These are phyloP conservation scores for Parathielavia appendiculata DNA, from an alignment of 495 filamentous ascomycete species.

Conservation along the genomic window DNA sequence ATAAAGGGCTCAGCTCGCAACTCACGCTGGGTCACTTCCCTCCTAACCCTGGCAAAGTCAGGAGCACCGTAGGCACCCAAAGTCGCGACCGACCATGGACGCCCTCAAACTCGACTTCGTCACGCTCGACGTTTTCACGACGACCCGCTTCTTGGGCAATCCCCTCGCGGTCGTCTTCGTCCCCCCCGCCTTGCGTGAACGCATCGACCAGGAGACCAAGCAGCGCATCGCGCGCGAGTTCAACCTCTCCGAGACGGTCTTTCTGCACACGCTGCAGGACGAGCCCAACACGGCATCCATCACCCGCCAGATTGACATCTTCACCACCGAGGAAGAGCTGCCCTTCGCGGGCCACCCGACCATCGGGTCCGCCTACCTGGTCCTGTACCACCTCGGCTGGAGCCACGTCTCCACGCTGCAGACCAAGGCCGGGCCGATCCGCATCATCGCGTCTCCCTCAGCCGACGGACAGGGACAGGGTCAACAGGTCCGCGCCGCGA, in stretches of 20 bases:
- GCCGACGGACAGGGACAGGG: background rate
- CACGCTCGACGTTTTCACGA: slow-evolving; percentile 68
- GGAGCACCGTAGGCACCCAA: background rate
- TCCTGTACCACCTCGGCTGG: slow-evolving; percentile 33
- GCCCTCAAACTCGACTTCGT: slow-evolving; percentile 42
- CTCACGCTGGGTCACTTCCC: background rate
- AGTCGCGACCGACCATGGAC: slow-evolving; percentile 1
- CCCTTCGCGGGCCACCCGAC: slow-evolving; percentile 78
- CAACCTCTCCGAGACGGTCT: slow-evolving; percentile 82
- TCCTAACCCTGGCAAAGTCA: background rate
- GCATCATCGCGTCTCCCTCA: slow-evolving; percentile 16
- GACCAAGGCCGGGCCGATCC: slow-evolving; percentile 58
- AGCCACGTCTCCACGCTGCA: slow-evolving; percentile 40
- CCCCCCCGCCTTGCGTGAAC: slow-evolving; percentile 31
- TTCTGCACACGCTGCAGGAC: slow-evolving; percentile 52
- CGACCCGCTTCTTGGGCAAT: slow-evolving; percentile 54
- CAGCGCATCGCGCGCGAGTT: slow-evolving; percentile 69
- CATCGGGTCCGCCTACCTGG: slow-evolving; percentile 60
- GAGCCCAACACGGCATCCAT: slow-evolving; percentile 12
- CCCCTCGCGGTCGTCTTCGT: slow-evolving; percentile 61
- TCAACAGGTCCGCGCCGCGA: slow-evolving; percentile 50
- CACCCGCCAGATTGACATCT: slow-evolving; percentile 60
- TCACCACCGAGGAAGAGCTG: slow-evolving; percentile 56
- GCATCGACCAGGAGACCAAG: slow-evolving; percentile 49
- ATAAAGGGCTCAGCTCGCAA: background rate